phyloP scores from a whole-genome alignment of 768 basidiomycete species.

The Rhodotorula taiwanensis region DNA sequence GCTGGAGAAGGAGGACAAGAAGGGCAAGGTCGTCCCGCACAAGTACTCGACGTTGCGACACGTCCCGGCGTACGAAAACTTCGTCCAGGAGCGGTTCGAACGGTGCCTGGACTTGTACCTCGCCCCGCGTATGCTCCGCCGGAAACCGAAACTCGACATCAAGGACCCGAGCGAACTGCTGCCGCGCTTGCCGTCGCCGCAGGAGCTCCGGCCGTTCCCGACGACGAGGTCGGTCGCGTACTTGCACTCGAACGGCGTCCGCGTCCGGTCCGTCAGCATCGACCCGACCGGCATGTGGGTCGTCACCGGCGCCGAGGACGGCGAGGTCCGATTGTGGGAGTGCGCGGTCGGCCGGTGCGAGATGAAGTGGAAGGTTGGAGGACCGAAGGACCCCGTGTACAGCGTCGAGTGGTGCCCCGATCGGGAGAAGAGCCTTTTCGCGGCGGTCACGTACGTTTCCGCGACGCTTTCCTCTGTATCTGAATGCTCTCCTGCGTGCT shows the following conservation, averaged over 20 bases:
- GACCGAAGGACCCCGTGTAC: slow-evolving; percentile 51
- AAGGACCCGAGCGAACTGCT: slow-evolving; percentile 67
- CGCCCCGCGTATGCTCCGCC: slow-evolving; percentile 80
- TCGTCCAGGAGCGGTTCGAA: slow-evolving; percentile 88
- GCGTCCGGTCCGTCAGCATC: slow-evolving; percentile 66
- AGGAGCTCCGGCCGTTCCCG: slow-evolving; percentile 88
- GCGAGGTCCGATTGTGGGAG: slow-evolving; percentile 84
- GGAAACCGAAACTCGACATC: slow-evolving; percentile 61
- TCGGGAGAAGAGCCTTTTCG: slow-evolving; percentile 39
- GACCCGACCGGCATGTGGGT: slow-evolving; percentile 90
- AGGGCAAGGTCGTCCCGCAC: slow-evolving; percentile 78
- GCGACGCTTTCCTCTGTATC: too few relatives aligned
- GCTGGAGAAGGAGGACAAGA: slow-evolving; percentile 78
- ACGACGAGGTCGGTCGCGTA: slow-evolving; percentile 69
- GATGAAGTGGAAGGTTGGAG: slow-evolving; percentile 71
- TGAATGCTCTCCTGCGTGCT: neutral
- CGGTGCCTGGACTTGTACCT: slow-evolving; percentile 94
- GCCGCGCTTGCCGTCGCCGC: slow-evolving; percentile 88
- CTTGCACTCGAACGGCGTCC: slow-evolving; percentile 56
- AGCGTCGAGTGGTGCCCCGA: slow-evolving; percentile 91
- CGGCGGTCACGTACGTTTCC: slow-evolving; percentile 37
- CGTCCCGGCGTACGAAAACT: slow-evolving; percentile 82
- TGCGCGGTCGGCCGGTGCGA: slow-evolving; percentile 79
- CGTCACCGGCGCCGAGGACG: slow-evolving; percentile 82
- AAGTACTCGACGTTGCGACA: slow-evolving; percentile 77